Evolutionary conservation across 2,329 filamentous ascomycete species (phyloP).

Genomic region (Lasiodiplodia gonubiensis): DNA sequence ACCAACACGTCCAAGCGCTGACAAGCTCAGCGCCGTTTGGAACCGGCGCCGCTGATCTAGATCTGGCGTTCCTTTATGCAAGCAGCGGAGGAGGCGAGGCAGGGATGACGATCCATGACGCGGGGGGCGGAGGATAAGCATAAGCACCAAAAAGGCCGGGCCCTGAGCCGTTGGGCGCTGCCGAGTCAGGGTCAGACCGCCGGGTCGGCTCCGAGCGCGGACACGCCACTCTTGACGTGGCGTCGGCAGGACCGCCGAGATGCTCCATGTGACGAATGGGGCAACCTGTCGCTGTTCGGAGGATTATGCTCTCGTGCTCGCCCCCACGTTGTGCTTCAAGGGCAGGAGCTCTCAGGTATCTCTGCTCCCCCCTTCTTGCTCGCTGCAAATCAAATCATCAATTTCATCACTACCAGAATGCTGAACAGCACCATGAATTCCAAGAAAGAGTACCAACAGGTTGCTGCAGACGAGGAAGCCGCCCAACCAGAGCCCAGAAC

Average conservation of each 20-base stretch:
- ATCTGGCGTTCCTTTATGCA: neutral
- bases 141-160: neutral
- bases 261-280: neutral
- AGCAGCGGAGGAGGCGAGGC: neutral
- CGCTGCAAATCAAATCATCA: neutral
- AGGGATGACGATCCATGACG: neutral
- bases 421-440: neutral
- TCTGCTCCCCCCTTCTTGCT: neutral
- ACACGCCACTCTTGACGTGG: neutral
- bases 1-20: neutral
- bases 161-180: neutral
- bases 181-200: neutral
- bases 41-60: neutral
- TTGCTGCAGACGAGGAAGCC: neutral
- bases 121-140: neutral
- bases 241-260: neutral
- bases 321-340: neutral
- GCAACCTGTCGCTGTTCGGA: neutral
- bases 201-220: neutral
- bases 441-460: slow-evolving; percentile 13
- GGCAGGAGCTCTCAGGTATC: neutral
- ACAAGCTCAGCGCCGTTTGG: neutral
- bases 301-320: neutral
- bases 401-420: neutral
- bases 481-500: neutral